Percentiles rank a stretch among this genome's conserved stretches.
Conservation (phyloP, 2,329 filamentous ascomycete species). For the Claviceps citrina region DNA sequence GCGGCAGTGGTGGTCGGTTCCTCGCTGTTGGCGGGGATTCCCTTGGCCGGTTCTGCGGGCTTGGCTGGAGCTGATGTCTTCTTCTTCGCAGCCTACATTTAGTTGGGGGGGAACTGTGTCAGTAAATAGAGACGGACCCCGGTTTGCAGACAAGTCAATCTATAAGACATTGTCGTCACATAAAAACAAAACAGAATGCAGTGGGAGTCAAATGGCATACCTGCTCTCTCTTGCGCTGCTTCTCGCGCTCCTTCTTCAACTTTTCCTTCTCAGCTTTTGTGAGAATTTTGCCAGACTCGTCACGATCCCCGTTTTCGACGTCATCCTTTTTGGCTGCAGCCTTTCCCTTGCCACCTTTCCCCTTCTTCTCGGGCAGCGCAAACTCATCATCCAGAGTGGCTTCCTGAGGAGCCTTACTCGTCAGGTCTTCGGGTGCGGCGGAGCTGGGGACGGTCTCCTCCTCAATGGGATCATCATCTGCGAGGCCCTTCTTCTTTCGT, state of each 20-base stretch:
- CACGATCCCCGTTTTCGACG: constrained; percentile 36
- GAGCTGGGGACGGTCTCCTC: constrained; percentile 37
- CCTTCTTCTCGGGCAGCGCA: constrained; percentile 61
- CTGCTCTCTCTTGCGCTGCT: constrained; percentile 97
- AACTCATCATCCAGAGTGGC: constrained; percentile 77
- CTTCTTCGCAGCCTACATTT: constrained; percentile 58
- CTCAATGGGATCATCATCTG: constrained; percentile 54
- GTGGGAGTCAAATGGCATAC: constrained; percentile 27
- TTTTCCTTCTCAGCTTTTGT: constrained; percentile 98
- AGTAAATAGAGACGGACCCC: no score
- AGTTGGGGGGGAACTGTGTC: background rate
- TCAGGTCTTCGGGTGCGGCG: constrained; percentile 22
- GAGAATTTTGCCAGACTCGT: constrained; percentile 53
- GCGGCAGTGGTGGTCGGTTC: constrained; percentile 30
- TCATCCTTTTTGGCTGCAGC: constrained; percentile 28
- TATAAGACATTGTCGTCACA: no score
- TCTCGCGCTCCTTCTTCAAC: constrained; percentile 94
- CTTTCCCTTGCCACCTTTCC: constrained; percentile 41
- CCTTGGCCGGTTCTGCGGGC: constrained; percentile 15
- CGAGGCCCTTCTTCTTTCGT: constrained; percentile 74
- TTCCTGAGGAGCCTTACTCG: constrained; percentile 61
- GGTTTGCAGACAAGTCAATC: no score
- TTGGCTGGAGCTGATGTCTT: constrained; percentile 35
- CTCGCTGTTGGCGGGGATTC: constrained; percentile 26
- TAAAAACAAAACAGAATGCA: background rate